Percentiles rank a stretch among this genome's conserved stretches.
Conservation (phyloP, 108 stramenopile genomes). For the Cyclotella atomus region DNA sequence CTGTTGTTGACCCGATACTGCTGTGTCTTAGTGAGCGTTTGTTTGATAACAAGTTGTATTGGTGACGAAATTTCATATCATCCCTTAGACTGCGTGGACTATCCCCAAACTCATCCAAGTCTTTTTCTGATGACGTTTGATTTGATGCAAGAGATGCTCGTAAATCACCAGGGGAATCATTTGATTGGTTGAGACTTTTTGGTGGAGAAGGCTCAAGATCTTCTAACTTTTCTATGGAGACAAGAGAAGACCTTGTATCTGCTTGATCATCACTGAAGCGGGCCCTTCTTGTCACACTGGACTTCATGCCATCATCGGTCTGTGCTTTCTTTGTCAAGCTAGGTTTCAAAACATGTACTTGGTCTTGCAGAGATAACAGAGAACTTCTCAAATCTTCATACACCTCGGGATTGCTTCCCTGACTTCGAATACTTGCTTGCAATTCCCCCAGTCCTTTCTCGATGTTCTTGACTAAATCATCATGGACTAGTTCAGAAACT, state of each 20-base stretch:
- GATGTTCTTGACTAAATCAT: not conserved
- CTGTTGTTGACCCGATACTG: not conserved
- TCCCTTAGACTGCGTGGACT: not conserved
- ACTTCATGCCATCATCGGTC: no score
- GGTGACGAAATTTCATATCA: not conserved
- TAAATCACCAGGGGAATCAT: no score
- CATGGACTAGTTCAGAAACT: no score
- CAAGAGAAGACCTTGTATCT: no score
- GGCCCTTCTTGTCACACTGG: no score
- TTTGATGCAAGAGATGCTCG: not conserved
- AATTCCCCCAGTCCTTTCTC: not conserved
- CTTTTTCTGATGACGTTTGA: not conserved
- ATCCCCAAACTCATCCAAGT: conserved; percentile 3
- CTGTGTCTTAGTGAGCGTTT: not conserved
- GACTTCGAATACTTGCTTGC: not conserved
- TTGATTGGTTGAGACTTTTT: no score
- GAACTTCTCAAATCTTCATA: not conserved
- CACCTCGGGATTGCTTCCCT: not conserved
- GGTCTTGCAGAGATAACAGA: not conserved
- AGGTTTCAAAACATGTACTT: no score
- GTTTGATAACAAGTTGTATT: not conserved
- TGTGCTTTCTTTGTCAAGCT: no score
- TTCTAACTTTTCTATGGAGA: no score
- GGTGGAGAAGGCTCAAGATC: no score
- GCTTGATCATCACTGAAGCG: no score